Evolutionary conservation across 2,329 filamentous ascomycete species (phyloP).

Genomic region (Xylariaceae sp.): DNA sequence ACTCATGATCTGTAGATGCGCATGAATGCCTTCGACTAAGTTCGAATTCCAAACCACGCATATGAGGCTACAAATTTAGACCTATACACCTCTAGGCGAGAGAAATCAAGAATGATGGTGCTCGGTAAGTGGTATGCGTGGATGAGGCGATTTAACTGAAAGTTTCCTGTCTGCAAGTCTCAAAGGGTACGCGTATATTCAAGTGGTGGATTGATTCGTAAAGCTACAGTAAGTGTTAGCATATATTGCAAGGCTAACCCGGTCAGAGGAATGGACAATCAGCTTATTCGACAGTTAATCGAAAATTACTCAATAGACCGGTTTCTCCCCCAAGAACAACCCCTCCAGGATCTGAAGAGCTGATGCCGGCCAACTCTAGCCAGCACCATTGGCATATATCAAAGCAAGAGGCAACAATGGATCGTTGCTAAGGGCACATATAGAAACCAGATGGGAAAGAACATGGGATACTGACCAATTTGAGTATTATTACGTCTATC

Average conservation of each 20-base stretch:
- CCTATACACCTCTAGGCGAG: conserved; percentile 15
- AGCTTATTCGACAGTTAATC: not conserved
- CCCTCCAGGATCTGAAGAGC: not conserved
- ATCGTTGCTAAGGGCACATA: not conserved
- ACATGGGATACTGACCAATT: conserved; percentile 39
- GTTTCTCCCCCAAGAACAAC: conserved; percentile 3
- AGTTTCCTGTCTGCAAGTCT: conserved; percentile 3
- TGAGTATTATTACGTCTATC: conserved; percentile 43
- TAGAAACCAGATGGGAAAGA: conserved; percentile 8
- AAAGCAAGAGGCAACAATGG: conserved; percentile 1
- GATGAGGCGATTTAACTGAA: conserved; percentile 11
- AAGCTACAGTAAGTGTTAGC: conserved; percentile 15
- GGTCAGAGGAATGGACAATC: not conserved
- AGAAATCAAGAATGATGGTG: not conserved
- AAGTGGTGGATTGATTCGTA: conserved; percentile 7
- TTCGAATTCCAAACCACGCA: conserved; percentile 5
- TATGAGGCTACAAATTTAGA: conserved; percentile 9
- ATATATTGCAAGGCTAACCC: not conserved
- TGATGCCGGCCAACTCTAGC: conserved; percentile 3
- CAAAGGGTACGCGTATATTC: conserved; percentile 9
- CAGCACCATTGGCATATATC: not conserved
- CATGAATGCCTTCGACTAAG: conserved; percentile 22
- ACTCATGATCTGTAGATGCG: conserved; percentile 54
- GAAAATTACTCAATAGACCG: not conserved
- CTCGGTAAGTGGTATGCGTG: not conserved